phyloP scores from a whole-genome alignment of 2,329 filamentous ascomycete species.

The Diaporthe longicolla region DNA sequence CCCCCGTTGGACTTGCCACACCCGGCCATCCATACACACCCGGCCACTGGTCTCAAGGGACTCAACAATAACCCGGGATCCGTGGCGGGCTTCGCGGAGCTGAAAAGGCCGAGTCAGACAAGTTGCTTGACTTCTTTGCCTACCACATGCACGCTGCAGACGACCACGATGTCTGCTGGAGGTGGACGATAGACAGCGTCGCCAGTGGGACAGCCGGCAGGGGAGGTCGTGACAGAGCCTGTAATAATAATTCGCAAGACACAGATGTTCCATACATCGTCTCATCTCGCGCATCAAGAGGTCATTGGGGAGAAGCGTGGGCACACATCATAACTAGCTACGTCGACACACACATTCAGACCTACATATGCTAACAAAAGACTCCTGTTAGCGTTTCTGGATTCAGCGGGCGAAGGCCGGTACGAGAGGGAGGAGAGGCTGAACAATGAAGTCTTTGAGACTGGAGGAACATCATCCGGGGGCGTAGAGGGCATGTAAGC shows the following conservation, averaged over 20 bases:
- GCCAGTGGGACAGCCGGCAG: too few relatives aligned
- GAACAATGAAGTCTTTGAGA: slow-evolving; percentile 35
- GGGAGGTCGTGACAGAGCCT: too few relatives aligned
- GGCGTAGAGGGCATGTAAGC: neutral
- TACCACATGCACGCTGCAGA: slow-evolving; percentile 63
- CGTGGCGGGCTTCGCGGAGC: slow-evolving; percentile 62
- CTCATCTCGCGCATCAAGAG: too few relatives aligned
- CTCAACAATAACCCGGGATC: slow-evolving; percentile 63
- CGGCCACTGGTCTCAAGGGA: slow-evolving; percentile 51
- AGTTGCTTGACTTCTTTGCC: slow-evolving; percentile 60
- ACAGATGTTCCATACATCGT: too few relatives aligned
- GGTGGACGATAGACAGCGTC: slow-evolving; percentile 53
- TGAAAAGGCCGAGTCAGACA: slow-evolving; percentile 63
- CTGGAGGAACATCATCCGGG: neutral
- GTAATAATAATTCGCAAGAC: too few relatives aligned
- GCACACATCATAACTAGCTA: too few relatives aligned
- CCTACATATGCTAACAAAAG: too few relatives aligned
- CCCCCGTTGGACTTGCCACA: too few relatives aligned
- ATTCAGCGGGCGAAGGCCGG: slow-evolving; percentile 50
- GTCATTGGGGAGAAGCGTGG: too few relatives aligned
- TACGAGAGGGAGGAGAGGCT: slow-evolving; percentile 47
- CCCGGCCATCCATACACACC: too few relatives aligned
- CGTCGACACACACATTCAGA: too few relatives aligned
- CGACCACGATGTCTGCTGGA: slow-evolving; percentile 65
- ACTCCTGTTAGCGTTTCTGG: too few relatives aligned